phyloP scores from a whole-genome alignment of 1,284 basidiomycete species.

The Fomitopsis betulina region DNA sequence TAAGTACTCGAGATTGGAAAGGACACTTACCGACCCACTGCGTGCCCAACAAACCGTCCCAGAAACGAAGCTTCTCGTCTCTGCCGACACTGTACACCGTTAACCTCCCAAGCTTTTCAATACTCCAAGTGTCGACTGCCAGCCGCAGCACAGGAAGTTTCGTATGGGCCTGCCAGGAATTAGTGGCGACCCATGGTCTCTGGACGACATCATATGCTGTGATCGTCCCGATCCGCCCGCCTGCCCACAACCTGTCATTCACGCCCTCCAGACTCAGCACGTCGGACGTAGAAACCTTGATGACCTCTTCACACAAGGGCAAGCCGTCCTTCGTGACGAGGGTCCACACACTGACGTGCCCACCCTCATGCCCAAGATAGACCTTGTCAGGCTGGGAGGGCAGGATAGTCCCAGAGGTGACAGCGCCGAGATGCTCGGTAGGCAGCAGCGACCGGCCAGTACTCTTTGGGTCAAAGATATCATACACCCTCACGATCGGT shows the following conservation, averaged over 20 bases:
- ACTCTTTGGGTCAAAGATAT: constrained; percentile 54
- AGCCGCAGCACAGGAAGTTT: constrained; percentile 74
- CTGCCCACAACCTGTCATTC: constrained; percentile 80
- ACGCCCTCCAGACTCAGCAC: constrained; percentile 80
- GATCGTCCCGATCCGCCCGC: constrained; percentile 78
- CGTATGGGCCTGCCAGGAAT: constrained; percentile 86
- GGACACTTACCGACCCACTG: constrained; percentile 79
- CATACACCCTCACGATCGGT: constrained; percentile 78
- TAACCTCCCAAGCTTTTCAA: constrained; percentile 59
- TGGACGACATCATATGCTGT: constrained; percentile 74
- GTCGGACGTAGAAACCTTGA: constrained; percentile 79
- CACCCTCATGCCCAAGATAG: constrained; percentile 94
- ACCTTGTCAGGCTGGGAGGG: constrained; percentile 64
- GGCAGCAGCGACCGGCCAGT: constrained; percentile 47
- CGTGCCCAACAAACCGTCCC: constrained; percentile 85
- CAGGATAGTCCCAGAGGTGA: constrained; percentile 78
- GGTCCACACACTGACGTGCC: constrained; percentile 81
- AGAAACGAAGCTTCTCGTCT: constrained; percentile 74
- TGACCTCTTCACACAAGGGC: constrained; percentile 59
- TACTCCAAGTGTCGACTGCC: constrained; percentile 68
- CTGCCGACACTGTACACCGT: constrained; percentile 76
- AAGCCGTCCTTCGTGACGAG: constrained; percentile 43
- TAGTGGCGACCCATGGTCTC: constrained; percentile 83
- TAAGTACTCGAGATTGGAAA: neutral
- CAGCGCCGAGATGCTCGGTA: constrained; percentile 67